Base-by-base conservation (phyloP, 805 yeast species). In the Ogataea sp. region DNA sequence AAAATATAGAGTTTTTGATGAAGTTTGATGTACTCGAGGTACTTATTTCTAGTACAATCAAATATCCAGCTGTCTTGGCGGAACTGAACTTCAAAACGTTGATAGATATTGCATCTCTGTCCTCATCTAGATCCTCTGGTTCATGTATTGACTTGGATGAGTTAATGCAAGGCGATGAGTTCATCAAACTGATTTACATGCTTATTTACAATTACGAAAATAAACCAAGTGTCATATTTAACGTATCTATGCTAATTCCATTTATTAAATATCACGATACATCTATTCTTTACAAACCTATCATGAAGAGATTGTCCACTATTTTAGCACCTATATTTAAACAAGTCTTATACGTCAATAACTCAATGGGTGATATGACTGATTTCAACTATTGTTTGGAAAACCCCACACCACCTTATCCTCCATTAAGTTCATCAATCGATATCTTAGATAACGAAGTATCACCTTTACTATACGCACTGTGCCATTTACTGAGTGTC, bases 71-170 rank as follows among this genome's bases (percentile, higher is more conserved):
- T 1, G 34, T 41, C 1, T 39, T 58, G 30, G 54, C 57, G 3
- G 52, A 51, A 16, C 36, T 47, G 41, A 54, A 56, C 34, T 45
- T 50, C 36, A 51, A 51, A 34, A 51, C 61, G 13, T 36, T 58
- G 33, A 34, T 53, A 20, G 51, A 55, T 35, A 26, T 58, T 18
- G 39, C 55, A 20, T 42, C 55, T 8, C 39, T 49, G 13, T 44
- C 46, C 20, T 45, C 55, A 20, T 42, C 55, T 8, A 39, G 49
- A 14, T 44, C 46, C 20, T 45, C 56, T 13, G 37, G 47, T 5
- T 39, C 50, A 4, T 31, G 31, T 9, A 29, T 53, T 6, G 44
- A 48, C 25, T 16, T 46, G 8, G 29, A 29, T 14, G n/a, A 35
- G 2, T 39, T 25, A 23, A 39, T 33, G 10, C 31, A 43, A 32